Conservation (phyloP, 2,329 filamentous ascomycete genomes). For the Pseudocercospora cruenta region DNA sequence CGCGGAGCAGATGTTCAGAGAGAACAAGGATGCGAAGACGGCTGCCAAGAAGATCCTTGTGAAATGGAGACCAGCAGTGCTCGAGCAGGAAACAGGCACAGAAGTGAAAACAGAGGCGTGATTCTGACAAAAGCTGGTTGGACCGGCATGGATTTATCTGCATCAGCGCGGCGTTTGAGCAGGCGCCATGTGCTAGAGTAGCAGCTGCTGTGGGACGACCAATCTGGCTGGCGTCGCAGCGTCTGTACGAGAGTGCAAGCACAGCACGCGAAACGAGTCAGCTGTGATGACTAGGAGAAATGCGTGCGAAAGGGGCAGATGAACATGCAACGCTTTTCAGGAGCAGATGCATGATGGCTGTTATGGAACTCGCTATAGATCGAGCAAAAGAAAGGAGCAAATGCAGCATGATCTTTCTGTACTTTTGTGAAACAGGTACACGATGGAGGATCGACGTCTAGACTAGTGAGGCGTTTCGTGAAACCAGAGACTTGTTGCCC, state of each 20-base stretch:
- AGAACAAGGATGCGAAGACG: conserved; percentile 52
- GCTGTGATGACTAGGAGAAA: not conserved
- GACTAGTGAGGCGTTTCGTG: not conserved
- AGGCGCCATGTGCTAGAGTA: conserved; percentile 6
- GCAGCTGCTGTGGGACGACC: not conserved
- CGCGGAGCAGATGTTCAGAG: conserved; percentile 61
- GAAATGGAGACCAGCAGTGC: conserved; percentile 58
- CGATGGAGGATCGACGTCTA: conserved; percentile 1
- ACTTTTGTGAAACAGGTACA: not conserved
- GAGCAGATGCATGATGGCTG: not conserved
- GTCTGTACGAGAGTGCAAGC: not conserved
- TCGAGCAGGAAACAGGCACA: conserved; percentile 34
- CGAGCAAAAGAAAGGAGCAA: not conserved
- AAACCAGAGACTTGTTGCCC: not conserved
- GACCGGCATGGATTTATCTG: not conserved
- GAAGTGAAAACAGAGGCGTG: conserved; percentile 28
- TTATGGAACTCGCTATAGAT: not conserved
- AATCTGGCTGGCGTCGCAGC: not conserved
- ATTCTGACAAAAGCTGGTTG: not conserved
- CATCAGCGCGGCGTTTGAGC: conserved; percentile 13
- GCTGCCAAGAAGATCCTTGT: conserved; percentile 57
- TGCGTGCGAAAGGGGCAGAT: not conserved
- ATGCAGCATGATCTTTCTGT: not conserved
- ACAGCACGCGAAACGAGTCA: not conserved
- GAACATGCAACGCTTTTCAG: not conserved